These are phyloP conservation scores for Jackrogersella minutella DNA, from an alignment of 495 filamentous ascomycete genomes.

Conservation along the genomic window DNA sequence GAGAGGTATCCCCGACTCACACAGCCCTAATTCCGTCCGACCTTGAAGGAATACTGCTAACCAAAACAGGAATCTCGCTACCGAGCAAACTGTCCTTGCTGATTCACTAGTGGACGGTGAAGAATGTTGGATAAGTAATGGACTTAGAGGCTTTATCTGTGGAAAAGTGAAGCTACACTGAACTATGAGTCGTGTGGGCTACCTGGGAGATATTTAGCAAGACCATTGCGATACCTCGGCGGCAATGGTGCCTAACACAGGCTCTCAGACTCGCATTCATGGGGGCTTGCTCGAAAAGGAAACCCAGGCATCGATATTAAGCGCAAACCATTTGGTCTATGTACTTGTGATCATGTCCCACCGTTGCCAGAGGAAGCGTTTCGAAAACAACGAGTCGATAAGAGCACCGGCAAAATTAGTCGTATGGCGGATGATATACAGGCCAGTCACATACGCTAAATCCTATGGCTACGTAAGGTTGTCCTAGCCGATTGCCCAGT, in stretches of 20 bases:
- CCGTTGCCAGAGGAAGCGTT: not conserved
- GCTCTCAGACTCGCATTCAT: too few species aligned
- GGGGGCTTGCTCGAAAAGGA: not conserved
- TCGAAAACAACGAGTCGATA: not conserved
- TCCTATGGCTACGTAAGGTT: not conserved
- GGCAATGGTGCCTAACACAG: not conserved
- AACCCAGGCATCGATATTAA: too few species aligned
- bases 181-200: not conserved
- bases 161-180: slow-evolving; percentile 41
- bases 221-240: not conserved
- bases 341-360: too few species aligned
- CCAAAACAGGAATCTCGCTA: slow-evolving; percentile 56
- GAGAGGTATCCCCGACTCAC: slow-evolving; percentile 50
- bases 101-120: slow-evolving; percentile 73
- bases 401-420: not conserved
- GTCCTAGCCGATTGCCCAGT: not conserved
- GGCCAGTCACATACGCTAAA: not conserved
- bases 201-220: not conserved
- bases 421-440: not conserved
- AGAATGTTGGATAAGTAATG: slow-evolving; percentile 85
- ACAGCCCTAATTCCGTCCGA: not conserved
- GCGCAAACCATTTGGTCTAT: too few species aligned
- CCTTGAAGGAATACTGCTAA: slow-evolving; percentile 17
- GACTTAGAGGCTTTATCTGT: slow-evolving; percentile 76
- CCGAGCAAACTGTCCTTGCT: slow-evolving; percentile 65